Evolutionary conservation across 164 flowering plant genomes (phyloP).

Genomic region (Berberis vulgaris): DNA sequence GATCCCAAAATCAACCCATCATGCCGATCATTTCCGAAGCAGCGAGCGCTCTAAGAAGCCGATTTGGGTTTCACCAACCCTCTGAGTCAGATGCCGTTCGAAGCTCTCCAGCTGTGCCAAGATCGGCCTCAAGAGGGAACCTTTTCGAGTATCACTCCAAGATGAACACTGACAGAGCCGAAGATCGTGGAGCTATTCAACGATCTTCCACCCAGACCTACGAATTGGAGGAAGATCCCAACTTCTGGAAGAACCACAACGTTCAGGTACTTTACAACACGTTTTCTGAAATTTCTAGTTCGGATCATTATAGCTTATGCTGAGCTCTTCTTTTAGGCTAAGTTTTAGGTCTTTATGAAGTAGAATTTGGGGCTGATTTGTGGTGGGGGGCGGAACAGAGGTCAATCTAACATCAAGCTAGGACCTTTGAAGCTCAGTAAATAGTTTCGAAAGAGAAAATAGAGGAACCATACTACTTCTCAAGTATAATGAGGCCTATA

Average conservation of each 20-base stretch:
- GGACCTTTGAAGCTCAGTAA: too few relatives aligned
- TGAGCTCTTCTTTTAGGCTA: neutral
- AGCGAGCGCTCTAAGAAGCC: conserved; percentile 52
- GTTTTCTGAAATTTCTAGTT: neutral
- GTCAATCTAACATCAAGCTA: too few relatives aligned
- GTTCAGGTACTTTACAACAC: conserved; percentile 50
- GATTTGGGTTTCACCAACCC: conserved; percentile 51
- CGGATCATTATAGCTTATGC: neutral
- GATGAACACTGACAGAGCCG: neutral
- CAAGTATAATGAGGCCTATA: too few relatives aligned
- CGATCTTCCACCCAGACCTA: conserved; percentile 37
- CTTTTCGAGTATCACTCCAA: conserved; percentile 6
- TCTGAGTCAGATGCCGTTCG: conserved; percentile 24
- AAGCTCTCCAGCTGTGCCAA: conserved; percentile 41
- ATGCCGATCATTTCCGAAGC: conserved; percentile 70
- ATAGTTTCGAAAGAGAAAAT: too few relatives aligned
- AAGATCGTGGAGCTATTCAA: conserved; percentile 9
- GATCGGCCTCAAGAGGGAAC: conserved; percentile 34
- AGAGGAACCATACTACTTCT: too few relatives aligned
- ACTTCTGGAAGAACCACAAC: conserved; percentile 87
- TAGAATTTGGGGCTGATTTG: too few relatives aligned
- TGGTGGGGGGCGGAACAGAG: too few relatives aligned
- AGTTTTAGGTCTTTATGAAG: neutral
- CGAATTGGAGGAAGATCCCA: conserved; percentile 72
- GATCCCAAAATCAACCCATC: too few relatives aligned